Base-by-base conservation (phyloP, 1,284 basidiomycete species). In the Rhodotorula sp. region DNA sequence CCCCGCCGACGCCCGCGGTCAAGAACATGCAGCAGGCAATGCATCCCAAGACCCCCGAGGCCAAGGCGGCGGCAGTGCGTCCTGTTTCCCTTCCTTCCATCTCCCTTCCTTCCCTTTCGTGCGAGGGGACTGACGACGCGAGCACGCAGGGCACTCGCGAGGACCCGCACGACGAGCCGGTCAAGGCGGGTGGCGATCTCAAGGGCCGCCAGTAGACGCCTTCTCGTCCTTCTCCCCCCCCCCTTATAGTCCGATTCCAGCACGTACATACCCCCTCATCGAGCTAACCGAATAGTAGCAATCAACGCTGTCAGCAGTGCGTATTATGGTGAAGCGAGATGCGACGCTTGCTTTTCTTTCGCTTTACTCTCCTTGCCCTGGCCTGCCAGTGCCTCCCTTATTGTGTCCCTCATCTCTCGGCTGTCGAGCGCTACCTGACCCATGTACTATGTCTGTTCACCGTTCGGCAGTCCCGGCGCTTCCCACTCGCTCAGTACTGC, bases 1-100 rank as follows among this genome's bases (percentile, higher is more conserved):
- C 73, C 17, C 67, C 69, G 15, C 41, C 66, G 15, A 74, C 73
- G 12, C 66, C 73, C 2, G 73, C 73, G 7, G 70, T 71, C 17
- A 63, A 69, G 36, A 61, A 60, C 53, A 71, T 74, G 67, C 64
- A 67, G 61, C 27, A 68, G 32, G 61, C 66, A 10, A 29, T 41
- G 21, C 37, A 22, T 29, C 22, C 13, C 51, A 27, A 63, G 61
- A 71, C 70, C 7, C 32, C 48, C 4, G 36, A 46, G 32, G 65
- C 64, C 2, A 67, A 62, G 61, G 29, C 39, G 34, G 70, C 70
- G 1, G 66, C 61, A 0, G 70, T 67, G 25, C 37, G 61, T 53
- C 37, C 27, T n/a, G n/a, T n/a, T n/a, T 22, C 29, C 9, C 32
- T 19, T 39, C 25, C 12, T 8, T 19, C 51, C 41, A 25, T 36